A percentile compares a stretch with the other conserved stretches of the same genome.
phyloP scores from a whole-genome alignment of 169 alveolate species.

The Plasmodium fragile region DNA sequence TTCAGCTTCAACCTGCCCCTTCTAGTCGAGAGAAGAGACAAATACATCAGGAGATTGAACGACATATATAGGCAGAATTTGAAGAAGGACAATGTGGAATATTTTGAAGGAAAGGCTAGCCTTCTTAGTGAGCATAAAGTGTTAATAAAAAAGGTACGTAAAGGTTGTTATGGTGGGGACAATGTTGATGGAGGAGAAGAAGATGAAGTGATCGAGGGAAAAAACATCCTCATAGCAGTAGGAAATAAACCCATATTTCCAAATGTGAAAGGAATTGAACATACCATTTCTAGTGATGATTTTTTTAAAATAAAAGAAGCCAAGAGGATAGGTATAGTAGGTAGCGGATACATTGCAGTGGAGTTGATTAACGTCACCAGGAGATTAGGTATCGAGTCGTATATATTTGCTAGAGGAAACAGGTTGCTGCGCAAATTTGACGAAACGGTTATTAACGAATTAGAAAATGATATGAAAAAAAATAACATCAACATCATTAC shows the following conservation, averaged over 20 bases:
- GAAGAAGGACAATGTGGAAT: conserved; percentile 83
- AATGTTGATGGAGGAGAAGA: conserved; percentile 19
- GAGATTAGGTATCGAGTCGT: conserved; percentile 92
- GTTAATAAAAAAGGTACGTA: conserved; percentile 14
- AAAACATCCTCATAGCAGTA: conserved; percentile 88
- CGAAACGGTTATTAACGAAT: conserved; percentile 82
- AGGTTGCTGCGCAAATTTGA: conserved; percentile 80
- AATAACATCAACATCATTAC: conserved; percentile 84
- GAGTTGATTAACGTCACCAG: conserved; percentile 94
- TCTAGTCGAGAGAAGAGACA: conserved; percentile 83
- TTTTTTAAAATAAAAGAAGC: conserved; percentile 93
- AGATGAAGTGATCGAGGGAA: conserved; percentile 70
- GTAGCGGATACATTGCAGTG: conserved; percentile 96
- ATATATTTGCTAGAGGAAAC: conserved; percentile 85
- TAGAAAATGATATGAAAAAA: conserved; percentile 89
- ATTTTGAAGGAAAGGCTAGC: conserved; percentile 73
- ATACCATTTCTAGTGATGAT: conserved; percentile 91
- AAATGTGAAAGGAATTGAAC: conserved; percentile 87
- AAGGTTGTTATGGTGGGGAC: neutral
- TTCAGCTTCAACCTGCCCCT: conserved; percentile 40
- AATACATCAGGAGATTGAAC: conserved; percentile 86
- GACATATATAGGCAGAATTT: conserved; percentile 86
- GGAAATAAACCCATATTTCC: conserved; percentile 90
- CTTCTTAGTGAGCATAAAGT: conserved; percentile 28
- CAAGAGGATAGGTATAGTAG: conserved; percentile 92